phyloP scores from a whole-genome alignment of 352 stramenopile genomes.

The Globisporangium paddicum region DNA sequence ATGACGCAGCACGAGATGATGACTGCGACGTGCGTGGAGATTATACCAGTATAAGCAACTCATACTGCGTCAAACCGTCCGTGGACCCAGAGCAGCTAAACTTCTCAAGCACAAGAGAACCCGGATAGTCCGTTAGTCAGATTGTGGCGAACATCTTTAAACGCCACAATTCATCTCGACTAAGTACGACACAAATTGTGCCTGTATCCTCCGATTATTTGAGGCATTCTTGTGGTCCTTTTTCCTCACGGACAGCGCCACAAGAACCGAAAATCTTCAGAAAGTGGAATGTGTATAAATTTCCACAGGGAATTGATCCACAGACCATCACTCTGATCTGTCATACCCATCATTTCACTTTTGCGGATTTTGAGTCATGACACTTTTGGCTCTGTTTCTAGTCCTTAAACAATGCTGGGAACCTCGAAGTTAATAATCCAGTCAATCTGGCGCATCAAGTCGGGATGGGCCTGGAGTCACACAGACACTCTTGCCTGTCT shows the following conservation, averaged over 20 bases:
- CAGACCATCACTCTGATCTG: slow-evolving; percentile 25
- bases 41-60: no score
- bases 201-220: no score
- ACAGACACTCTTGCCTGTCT: background rate
- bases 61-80: no score
- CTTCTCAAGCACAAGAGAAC: no score
- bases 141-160: no score
- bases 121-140: no score
- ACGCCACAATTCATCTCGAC: no score
- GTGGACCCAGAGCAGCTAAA: no score
- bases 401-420: background rate
- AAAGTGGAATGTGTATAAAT: slow-evolving; percentile 14
- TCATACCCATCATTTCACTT: slow-evolving; percentile 19
- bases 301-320: background rate
- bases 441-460: background rate
- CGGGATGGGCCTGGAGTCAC: background rate
- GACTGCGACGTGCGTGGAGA: no score
- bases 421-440: slow-evolving; percentile 16
- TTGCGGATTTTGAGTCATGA: slow-evolving; percentile 20
- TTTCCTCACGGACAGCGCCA: background rate
- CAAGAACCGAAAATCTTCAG: slow-evolving; percentile 10
- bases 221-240: background rate
- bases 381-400: no score
- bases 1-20: no score
- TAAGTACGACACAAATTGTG: no score